These are phyloP conservation scores for Tilletia horrida DNA, from an alignment of 1,284 basidiomycete genomes.

Conservation along the genomic window DNA sequence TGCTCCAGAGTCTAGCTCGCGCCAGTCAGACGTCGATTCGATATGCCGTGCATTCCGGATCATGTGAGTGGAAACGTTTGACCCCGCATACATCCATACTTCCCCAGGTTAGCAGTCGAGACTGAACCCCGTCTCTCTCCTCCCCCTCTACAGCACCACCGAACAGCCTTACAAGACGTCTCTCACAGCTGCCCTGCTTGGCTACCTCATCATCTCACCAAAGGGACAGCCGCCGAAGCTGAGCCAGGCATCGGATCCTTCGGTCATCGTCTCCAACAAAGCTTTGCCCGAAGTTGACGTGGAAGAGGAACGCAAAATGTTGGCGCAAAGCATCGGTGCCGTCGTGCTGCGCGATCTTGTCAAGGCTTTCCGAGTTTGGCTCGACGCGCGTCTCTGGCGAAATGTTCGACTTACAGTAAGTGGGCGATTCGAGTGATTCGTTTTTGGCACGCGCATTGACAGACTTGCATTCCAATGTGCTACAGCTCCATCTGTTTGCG, in stretches of 20 bases:
- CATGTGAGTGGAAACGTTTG: conserved; percentile 20
- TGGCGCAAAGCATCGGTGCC: conserved; percentile 36
- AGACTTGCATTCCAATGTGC: neutral
- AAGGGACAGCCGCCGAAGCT: conserved; percentile 15
- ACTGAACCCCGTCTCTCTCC: neutral
- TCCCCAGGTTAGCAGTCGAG: too few relatives aligned
- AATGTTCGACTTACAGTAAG: conserved; percentile 44
- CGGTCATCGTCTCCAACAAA: conserved; percentile 3
- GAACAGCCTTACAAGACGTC: conserved; percentile 32
- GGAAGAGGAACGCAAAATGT: conserved; percentile 18
- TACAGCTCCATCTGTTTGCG: conserved; percentile 40
- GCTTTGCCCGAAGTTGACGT: conserved; percentile 15
- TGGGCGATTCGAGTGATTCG: neutral
- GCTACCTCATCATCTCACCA: conserved; percentile 41
- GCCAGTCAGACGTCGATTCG: conserved; percentile 29
- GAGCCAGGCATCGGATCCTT: neutral
- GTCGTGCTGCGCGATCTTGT: conserved; percentile 45
- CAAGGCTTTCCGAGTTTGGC: conserved; percentile 44
- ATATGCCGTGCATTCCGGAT: conserved; percentile 39
- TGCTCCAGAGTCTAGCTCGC: neutral
- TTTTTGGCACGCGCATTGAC: too few relatives aligned
- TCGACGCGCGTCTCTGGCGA: conserved; percentile 50
- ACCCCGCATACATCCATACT: too few relatives aligned
- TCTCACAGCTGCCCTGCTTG: conserved; percentile 45
- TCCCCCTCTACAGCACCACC: conserved; percentile 22